Conservation (phyloP, 2,329 filamentous ascomycete genomes). For the Celoporthe dispersa region DNA sequence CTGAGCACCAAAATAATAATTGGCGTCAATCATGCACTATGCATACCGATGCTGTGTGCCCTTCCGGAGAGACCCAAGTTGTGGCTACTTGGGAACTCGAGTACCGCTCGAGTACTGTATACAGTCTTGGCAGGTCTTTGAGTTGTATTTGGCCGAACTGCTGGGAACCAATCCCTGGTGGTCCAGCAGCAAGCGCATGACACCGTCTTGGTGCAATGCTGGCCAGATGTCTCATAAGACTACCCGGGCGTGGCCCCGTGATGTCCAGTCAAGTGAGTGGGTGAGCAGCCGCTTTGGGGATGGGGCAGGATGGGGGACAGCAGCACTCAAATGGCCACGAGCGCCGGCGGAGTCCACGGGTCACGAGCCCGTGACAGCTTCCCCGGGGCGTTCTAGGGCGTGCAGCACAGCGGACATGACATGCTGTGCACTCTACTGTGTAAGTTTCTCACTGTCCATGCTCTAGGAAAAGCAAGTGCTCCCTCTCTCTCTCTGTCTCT, state of each 20-base stretch:
- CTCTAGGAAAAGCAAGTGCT: too few relatives aligned
- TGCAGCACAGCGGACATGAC: neutral
- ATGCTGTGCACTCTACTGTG: neutral
- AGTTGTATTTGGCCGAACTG: neutral
- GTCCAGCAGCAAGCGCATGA: neutral
- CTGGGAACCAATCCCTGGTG: neutral
- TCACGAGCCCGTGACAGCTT: neutral
- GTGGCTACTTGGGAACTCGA: neutral
- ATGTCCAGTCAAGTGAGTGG: neutral
- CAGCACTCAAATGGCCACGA: neutral
- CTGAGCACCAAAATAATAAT: neutral
- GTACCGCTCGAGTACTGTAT: neutral
- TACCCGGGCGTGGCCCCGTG: neutral
- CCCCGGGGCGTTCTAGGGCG: neutral
- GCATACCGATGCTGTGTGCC: too few relatives aligned
- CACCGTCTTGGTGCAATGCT: neutral
- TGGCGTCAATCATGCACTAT: too few relatives aligned
- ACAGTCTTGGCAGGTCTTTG: too few relatives aligned
- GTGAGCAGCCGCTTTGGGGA: neutral
- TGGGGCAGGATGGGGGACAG: neutral
- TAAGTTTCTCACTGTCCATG: too few relatives aligned
- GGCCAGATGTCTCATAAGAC: neutral
- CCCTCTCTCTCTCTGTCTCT: too few relatives aligned
- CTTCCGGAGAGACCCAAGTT: neutral
- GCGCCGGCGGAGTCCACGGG: neutral